phyloP scores from a whole-genome alignment of 805 yeast genomes.

The Saturnispora serradocipensis region DNA sequence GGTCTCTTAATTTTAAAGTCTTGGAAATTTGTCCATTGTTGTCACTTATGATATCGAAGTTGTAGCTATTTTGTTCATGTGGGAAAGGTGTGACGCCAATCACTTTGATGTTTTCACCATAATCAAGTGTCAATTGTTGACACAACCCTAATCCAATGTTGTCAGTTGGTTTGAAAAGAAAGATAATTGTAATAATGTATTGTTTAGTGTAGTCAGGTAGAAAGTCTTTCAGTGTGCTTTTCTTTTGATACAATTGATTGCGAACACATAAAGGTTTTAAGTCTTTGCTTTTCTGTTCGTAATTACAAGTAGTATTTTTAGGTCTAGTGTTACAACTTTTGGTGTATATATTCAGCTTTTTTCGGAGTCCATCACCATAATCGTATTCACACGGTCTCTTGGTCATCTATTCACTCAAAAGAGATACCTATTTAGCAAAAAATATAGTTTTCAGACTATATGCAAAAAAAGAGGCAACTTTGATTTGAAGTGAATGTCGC shows the following conservation, averaged over 20 bases:
- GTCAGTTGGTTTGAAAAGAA: slow-evolving; percentile 8
- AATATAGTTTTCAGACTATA: not conserved
- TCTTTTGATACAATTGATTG: not conserved
- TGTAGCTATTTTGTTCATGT: slow-evolving; percentile 6
- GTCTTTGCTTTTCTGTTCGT: not conserved
- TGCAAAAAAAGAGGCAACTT: not conserved
- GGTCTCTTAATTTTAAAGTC: slow-evolving; percentile 21
- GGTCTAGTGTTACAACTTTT: not conserved
- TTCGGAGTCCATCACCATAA: not conserved
- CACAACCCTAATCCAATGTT: not conserved
- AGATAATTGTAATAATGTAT: not conserved
- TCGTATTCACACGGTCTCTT: not conserved
- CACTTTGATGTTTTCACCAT: not conserved
- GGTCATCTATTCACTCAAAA: not conserved
- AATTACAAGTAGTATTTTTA: not conserved
- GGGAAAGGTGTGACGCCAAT: slow-evolving; percentile 20
- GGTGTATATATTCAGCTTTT: not conserved
- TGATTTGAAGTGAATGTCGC: not conserved
- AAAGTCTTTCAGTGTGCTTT: not conserved
- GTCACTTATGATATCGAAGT: slow-evolving; percentile 25
- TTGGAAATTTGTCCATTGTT: slow-evolving; percentile 20
- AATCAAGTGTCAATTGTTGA: not conserved
- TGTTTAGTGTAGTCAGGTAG: not conserved
- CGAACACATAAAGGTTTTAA: not conserved
- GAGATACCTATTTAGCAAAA: not conserved